Percentiles rank a stretch among this genome's conserved stretches.
Evolutionary conservation across 768 basidiomycete species (phyloP).

Genomic region (Leccinum barrowsii): DNA sequence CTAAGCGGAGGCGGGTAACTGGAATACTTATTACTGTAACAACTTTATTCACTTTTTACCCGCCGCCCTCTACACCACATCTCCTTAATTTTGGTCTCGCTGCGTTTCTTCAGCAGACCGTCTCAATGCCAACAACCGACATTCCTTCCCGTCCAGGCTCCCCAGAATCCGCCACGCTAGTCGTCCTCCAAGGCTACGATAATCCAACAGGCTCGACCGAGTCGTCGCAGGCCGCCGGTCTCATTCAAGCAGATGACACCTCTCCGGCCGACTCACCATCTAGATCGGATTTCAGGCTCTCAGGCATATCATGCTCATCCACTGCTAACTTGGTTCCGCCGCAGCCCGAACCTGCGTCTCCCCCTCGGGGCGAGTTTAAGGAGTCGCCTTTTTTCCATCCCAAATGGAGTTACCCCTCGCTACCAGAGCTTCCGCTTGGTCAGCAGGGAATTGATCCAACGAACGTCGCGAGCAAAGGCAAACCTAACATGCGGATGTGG

Average conservation of each 20-base stretch:
- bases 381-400: conserved; percentile 25
- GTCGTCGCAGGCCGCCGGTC: not conserved
- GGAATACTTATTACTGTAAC: not conserved
- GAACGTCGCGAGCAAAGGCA: not conserved
- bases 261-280: conserved; percentile 14
- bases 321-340: conserved; percentile 22
- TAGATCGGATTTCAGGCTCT: conserved; percentile 22
- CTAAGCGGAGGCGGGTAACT: conserved; percentile 13
- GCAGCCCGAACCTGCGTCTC: conserved; percentile 5
- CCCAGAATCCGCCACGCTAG: conserved; percentile 30
- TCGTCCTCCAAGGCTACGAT: conserved; percentile 25
- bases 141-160: conserved; percentile 15
- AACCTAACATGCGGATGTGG: conserved; percentile 27
- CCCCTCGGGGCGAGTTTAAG: conserved; percentile 17
- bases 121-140: conserved; percentile 9
- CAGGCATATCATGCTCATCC: conserved; percentile 22
- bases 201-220: not conserved
- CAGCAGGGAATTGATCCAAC: conserved; percentile 3
- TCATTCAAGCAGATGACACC: conserved; percentile 2
- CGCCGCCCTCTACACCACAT: conserved; percentile 8
- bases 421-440: conserved; percentile 17
- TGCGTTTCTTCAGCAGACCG: not conserved
- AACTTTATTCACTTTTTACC: conserved; percentile 14
- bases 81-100: conserved; percentile 6
- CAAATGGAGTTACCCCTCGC: conserved; percentile 28